phyloP scores from a whole-genome alignment of 2,329 filamentous ascomycete genomes.

The Didymella pomorum region DNA sequence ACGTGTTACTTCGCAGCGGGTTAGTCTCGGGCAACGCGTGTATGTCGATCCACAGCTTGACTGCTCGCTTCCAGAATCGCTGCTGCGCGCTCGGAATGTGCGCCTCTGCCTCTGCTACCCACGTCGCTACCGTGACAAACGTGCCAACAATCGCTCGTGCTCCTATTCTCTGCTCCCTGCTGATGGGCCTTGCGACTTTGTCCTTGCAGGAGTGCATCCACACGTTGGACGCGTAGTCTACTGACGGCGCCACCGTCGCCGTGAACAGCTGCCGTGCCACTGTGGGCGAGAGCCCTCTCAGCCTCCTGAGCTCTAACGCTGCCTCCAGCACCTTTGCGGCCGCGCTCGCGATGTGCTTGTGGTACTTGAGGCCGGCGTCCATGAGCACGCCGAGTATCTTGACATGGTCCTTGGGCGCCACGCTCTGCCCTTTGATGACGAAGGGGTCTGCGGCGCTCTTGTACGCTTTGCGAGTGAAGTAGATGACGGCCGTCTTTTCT shows the following conservation, averaged over 20 bases:
- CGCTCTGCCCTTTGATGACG: neutral
- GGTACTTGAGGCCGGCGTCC: slow-evolving; percentile 24
- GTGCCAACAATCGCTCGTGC: neutral
- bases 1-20: slow-evolving; percentile 3
- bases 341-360: slow-evolving; percentile 24
- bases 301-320: slow-evolving; percentile 21
- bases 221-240: neutral
- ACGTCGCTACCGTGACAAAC: neutral
- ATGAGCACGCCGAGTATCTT: slow-evolving; percentile 27
- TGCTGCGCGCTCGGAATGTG: slow-evolving; percentile 23
- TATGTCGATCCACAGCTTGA: slow-evolving; percentile 22
- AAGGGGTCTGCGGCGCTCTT: neutral
- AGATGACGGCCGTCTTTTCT: slow-evolving; percentile 46
- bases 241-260: neutral
- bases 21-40: slow-evolving; percentile 23
- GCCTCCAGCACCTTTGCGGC: slow-evolving; percentile 23
- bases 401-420: slow-evolving; percentile 17
- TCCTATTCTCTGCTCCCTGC: neutral
- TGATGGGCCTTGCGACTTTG: neutral
- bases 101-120: slow-evolving; percentile 15
- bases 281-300: slow-evolving; percentile 21
- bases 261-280: slow-evolving; percentile 12
- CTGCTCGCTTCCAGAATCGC: slow-evolving; percentile 21
- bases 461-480: slow-evolving; percentile 38
- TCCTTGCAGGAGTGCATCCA: neutral